Evolutionary conservation across 768 basidiomycete species (phyloP).

Genomic region (Coprinopsis strossmayeri): DNA sequence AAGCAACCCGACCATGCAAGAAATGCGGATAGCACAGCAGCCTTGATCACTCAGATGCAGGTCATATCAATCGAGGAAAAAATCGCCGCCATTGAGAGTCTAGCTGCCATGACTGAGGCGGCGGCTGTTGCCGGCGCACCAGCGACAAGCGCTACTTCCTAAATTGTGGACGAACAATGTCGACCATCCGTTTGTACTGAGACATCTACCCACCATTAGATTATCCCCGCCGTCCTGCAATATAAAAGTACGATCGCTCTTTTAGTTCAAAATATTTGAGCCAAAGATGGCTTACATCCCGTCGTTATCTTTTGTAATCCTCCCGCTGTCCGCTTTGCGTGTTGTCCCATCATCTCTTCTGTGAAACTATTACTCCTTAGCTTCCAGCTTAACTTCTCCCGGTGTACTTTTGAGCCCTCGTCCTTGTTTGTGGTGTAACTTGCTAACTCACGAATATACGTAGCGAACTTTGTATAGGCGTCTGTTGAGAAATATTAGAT

Average conservation of each 20-base stretch:
- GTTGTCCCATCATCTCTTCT: too few species aligned
- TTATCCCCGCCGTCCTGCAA: background rate
- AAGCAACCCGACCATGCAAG: background rate
- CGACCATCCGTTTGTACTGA: too few species aligned
- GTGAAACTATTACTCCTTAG: background rate
- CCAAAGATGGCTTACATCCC: background rate
- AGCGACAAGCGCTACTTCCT: background rate
- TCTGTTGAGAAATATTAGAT: too few species aligned
- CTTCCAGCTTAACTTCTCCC: background rate
- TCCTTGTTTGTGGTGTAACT: too few species aligned
- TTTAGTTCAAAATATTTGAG: background rate
- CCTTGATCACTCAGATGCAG: constrained; percentile 8
- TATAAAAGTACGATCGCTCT: too few species aligned
- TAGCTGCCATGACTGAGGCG: background rate
- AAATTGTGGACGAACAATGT: background rate
- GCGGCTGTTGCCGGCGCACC: background rate
- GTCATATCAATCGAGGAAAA: constrained; percentile 10
- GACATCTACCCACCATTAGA: background rate
- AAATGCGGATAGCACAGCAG: constrained; percentile 1
- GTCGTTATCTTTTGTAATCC: too few species aligned
- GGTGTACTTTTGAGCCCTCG: background rate
- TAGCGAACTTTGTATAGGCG: too few species aligned
- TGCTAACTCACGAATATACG: too few species aligned
- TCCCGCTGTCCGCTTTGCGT: too few species aligned
- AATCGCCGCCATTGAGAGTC: constrained; percentile 9